These are phyloP conservation scores for Chlorella vulgaris DNA, from an alignment of 139 green algal species.

Conservation along the genomic window DNA sequence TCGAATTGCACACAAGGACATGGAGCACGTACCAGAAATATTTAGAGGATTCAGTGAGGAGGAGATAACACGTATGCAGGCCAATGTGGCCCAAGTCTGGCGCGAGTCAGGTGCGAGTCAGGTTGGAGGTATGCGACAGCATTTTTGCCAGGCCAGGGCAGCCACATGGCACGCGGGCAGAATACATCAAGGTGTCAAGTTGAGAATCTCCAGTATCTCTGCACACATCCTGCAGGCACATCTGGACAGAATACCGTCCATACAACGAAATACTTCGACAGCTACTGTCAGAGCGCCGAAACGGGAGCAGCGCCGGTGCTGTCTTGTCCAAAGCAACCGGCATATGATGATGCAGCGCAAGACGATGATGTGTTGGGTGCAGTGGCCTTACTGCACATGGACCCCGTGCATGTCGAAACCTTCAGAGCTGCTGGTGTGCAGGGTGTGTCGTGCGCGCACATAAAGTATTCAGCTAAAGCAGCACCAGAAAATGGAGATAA, in stretches of 20 bases:
- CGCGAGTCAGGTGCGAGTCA: not conserved
- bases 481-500: too few species aligned
- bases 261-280: not conserved
- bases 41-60: not conserved
- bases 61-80: not conserved
- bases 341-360: not conserved
- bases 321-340: not conserved
- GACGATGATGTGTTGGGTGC: not conserved
- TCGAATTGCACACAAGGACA: not conserved
- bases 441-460: too few species aligned
- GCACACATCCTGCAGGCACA: not conserved
- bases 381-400: not conserved
- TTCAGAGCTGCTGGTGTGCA: too few species aligned
- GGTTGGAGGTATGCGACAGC: not conserved
- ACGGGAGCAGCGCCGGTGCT: not conserved
- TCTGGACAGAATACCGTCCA: not conserved
- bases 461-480: too few species aligned
- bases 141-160: not conserved
- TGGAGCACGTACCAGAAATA: not conserved
- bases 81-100: conserved; percentile 1
- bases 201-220: too few species aligned
- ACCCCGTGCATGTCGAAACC: too few species aligned
- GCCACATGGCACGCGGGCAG: not conserved
- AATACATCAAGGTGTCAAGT: too few species aligned
- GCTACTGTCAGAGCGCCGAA: not conserved